Base-by-base conservation (phyloP, 2,329 filamentous ascomycete genomes). In the Trichoderma arundinaceum region DNA sequence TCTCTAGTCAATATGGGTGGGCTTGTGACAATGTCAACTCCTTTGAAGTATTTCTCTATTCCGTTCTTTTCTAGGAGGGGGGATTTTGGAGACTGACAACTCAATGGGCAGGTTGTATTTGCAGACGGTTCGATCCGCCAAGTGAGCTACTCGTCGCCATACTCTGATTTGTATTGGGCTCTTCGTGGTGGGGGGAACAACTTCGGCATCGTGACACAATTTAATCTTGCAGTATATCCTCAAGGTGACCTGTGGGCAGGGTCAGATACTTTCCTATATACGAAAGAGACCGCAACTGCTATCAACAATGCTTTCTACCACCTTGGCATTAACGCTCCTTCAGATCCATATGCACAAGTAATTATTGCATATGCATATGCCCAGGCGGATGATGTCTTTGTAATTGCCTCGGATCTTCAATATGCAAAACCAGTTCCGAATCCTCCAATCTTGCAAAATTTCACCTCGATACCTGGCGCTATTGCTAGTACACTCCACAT, bases 171-270 rank as follows among this genome's bases (percentile, higher is more conserved):
- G n/a, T 65, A 54, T 28, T 58, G 35, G 22, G 62, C 63, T 4
- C 61, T 67, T 41, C 33, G 52, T 15, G 62, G 66, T 33, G 62
- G 66, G 15, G 54, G 62, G 9, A 56, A 43, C 22, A 67, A 67
- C 39, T 67, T 67, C 32, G 66, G 62, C 17, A 74, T 79, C 32
- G 73, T 74, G 2, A 75, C 74, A 2, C 69, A 69, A 3, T 65
- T 71, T 12, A 77, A 80, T 22, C 71, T 83, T 13, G 72, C 73
- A 12, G 78, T 79, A 0, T 75, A 77, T 52, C 72, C 75, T 1
- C 76, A 75, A 13, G 77, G 75, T 12, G 38, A 73, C 1, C 72
- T 83, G 58, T 80, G 78, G 76, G 79, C 77, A 39, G 78, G 78
- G 7, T 62, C 73, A 4, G 71, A 74, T 32, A 69, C 71, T 6